Base-by-base conservation (phyloP, 2,329 filamentous ascomycete genomes). In the Neofusicoccum parvum region DNA sequence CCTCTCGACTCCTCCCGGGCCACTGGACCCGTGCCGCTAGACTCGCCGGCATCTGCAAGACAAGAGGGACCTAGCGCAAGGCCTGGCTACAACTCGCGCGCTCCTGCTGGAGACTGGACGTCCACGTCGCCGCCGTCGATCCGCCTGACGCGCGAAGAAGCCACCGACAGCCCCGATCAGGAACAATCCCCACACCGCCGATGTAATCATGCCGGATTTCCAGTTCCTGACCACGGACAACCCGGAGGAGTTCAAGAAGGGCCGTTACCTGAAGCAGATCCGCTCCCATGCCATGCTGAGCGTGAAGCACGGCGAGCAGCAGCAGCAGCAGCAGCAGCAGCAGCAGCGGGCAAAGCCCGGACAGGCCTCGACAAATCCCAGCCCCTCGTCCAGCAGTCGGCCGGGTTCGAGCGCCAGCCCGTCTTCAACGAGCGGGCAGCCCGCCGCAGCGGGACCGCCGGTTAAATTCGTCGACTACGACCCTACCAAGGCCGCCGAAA, bases 221-320 rank as follows among this genome's bases (percentile, higher is more conserved):
- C 64, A 65, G 39, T 65, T 65, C 64, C 64, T 65, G 23, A 65
- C 64, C 45, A 65, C 64, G 15, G 43, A 37, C 15, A 65, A 65
- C 48, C 64, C 64, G 34, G 64, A 53, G 54, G 54, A 65, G n/a
- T 65, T 65, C 64, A 65, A 65, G 43, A 65, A 65, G 39, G 64
- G 48, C 46, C n/a, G 56, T 37, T 65, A 60, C 27, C 56, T 65
- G 20, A 65, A 65, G 48, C 56, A 62, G 39, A 65, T 65, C 54
- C 54, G 64, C 39, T 62, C 54, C 17, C 64, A 65, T 62, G 64
- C 64, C n/a, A 65, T 65, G 64, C 64, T 65, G 32, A 60, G 50
- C 64, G 53, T 60, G 36, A 65, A 56, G 39, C 45, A 65, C 36
- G 45, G 36, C 17, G 64, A 65, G 54, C 64, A 65, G 39, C 51